phyloP scores from a whole-genome alignment of 23 red algal genomes.

The Agarophyton chilense region DNA sequence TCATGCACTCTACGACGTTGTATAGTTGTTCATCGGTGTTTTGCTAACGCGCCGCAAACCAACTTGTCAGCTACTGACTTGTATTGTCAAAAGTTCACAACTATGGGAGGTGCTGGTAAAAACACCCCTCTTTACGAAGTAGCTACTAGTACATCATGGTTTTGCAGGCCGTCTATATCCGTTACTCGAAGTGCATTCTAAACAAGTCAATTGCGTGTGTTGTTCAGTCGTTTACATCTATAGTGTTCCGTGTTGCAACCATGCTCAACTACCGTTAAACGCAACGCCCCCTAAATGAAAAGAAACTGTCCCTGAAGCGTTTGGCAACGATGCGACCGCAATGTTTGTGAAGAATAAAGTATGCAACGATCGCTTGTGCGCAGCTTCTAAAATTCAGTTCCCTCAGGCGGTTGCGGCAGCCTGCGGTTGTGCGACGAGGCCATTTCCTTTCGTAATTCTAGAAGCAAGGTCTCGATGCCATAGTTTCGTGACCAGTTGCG shows the following conservation, averaged over 20 bases:
- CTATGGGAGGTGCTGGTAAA: constrained; percentile 47
- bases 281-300: not conserved
- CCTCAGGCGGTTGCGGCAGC: constrained; percentile 90
- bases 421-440: constrained; percentile 84
- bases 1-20: not conserved
- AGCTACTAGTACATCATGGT: constrained; percentile 26
- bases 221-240: not conserved
- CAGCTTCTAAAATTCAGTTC: constrained; percentile 67
- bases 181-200: constrained; percentile 16
- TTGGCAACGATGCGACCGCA: not conserved
- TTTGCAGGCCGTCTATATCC: constrained; percentile 18
- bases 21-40: constrained; percentile 1
- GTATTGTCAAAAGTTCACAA: constrained; percentile 22
- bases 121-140: constrained; percentile 36
- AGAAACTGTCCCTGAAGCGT: not conserved
- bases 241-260: not conserved
- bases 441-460: constrained; percentile 97
- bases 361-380: not conserved
- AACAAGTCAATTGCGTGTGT: constrained; percentile 49
- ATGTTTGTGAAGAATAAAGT: constrained; percentile 16
- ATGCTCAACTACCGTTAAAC: not conserved
- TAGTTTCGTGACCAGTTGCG: constrained; percentile 87
- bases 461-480: constrained; percentile 90
- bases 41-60: constrained; percentile 42
- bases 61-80: constrained; percentile 38